phyloP scores from a whole-genome alignment of 1,284 basidiomycete species.

The Pseudozyma thailandica region DNA sequence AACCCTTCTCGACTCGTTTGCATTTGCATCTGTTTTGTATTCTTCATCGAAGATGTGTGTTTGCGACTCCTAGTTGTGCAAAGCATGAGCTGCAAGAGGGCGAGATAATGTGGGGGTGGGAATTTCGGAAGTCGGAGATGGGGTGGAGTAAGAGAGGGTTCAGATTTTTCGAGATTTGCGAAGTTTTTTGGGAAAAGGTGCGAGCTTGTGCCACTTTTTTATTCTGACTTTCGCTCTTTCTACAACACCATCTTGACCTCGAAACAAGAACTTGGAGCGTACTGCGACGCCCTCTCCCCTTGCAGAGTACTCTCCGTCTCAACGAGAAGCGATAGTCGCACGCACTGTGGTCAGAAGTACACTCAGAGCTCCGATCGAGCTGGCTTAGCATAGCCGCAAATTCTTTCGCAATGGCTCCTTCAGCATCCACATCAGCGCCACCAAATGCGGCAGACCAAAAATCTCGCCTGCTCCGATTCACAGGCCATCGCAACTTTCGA shows the following conservation, averaged over 20 bases:
- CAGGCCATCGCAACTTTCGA: conserved; percentile 84
- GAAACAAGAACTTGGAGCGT: too few relatives aligned
- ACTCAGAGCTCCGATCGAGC: too few relatives aligned
- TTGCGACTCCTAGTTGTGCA: too few relatives aligned
- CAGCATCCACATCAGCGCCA: conserved; percentile 14
- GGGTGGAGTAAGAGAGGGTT: not conserved
- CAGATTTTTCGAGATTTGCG: conserved; percentile 11
- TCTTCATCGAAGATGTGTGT: conserved; percentile 1
- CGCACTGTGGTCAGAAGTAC: too few relatives aligned
- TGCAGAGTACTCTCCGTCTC: too few relatives aligned
- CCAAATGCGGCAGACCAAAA: conserved; percentile 21
- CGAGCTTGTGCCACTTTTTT: not conserved
- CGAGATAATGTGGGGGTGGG: not conserved
- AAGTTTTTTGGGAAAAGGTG: conserved; percentile 18
- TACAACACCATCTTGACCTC: not conserved
- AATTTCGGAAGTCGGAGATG: conserved; percentile 16
- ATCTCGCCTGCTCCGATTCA: conserved; percentile 71
- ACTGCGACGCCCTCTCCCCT: too few relatives aligned
- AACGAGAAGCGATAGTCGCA: too few relatives aligned
- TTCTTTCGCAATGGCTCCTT: conserved; percentile 14
- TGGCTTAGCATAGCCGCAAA: not conserved
- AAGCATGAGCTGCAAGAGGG: too few relatives aligned
- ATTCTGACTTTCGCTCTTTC: not conserved
- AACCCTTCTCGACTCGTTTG: not conserved
- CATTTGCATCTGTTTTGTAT: conserved; percentile 16